Percentiles rank a stretch among this genome's conserved stretches.
Evolutionary conservation across 2,329 filamentous ascomycete species (phyloP).

Genomic region (Xylariaceae sp.): DNA sequence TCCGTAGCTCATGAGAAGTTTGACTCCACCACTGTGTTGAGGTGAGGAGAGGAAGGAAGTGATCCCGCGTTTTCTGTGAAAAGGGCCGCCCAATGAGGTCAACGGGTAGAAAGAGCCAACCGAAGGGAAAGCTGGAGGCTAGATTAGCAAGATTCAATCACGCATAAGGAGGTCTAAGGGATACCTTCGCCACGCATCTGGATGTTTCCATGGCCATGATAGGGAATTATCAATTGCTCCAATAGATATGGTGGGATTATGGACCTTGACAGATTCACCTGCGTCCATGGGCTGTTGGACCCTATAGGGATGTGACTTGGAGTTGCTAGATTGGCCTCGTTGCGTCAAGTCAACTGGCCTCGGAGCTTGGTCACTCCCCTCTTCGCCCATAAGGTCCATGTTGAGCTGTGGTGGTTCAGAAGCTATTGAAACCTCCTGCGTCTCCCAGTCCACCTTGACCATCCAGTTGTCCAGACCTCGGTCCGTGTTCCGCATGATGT

Average conservation of each 20-base stretch:
- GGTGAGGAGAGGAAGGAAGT: constrained; percentile 94
- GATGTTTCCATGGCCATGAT: constrained; percentile 99
- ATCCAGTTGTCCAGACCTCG: constrained; percentile 98
- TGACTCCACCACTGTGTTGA: constrained; percentile 97
- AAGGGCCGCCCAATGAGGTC: constrained; percentile 96
- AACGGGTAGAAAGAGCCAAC: constrained; percentile 96
- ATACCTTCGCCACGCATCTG: constrained; percentile 78
- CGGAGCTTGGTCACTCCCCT: constrained; percentile 58
- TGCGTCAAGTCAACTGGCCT: constrained; percentile 64
- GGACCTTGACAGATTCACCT: constrained; percentile 55
- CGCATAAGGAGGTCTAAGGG: background rate
- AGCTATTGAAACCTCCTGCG: constrained; percentile 81
- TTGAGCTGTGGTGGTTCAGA: constrained; percentile 78
- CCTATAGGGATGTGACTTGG: constrained; percentile 69
- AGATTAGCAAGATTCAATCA: constrained; percentile 33
- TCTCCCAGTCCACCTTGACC: constrained; percentile 92
- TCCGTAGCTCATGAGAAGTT: constrained; percentile 83
- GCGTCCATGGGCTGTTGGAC: constrained; percentile 86
- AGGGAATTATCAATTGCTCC: constrained; percentile 98
- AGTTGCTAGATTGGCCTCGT: constrained; percentile 47
- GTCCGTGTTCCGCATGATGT: constrained; percentile 99
- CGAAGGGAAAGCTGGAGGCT: constrained; percentile 88
- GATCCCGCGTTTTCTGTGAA: constrained; percentile 88
- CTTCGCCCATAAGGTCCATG: constrained; percentile 57
- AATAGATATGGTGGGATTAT: constrained; percentile 70